Base-by-base conservation (phyloP, 306 rosid genomes). In the Acmispon strigosus region DNA sequence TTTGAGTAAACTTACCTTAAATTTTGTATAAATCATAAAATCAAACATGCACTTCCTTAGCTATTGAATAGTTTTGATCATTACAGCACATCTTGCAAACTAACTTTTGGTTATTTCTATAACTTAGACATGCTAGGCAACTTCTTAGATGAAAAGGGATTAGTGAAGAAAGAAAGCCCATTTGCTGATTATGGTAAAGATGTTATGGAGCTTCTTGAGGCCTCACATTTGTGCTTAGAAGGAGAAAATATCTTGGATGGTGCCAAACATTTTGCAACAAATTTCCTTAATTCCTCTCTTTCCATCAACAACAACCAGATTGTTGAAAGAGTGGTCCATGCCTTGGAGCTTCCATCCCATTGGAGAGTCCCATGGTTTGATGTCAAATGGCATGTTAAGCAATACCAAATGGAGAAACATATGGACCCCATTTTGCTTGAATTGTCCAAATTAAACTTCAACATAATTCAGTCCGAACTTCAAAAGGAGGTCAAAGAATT, bases 281-380 rank as follows among this genome's bases (percentile, higher is more conserved):
- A 22, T 42, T 51, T 9, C 58, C 80, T 89, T 10, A 77, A 72
- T 39, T 17, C 58, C 10, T 12, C 10, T 19, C 67, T 2, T 24
- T 29, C 62, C 18, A 64, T 37, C 51, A 77, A 32, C 2, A 39
- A 9, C 5, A 17, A 76, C 4, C 7, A 27, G 0, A 39, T 20
- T 65, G 13, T 4, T 49, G 48, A 84, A 17, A 48, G 24, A 71
- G 77, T 79, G 77, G 66, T 8, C 39, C 89, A 75, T 78, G 80
- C 80, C 2, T 51, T 87, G 81, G 85, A 86, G 59, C 70, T 84
- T 72, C 79, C 96, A 0, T 73, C 78, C 4, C 86, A 82, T 16
- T 75, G 86, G 88, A 84, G 96, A 69, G 87, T 86, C 0, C 47
- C 54, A 4, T 90, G 93, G 96, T 90, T 85, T 55, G 81, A 87